phyloP scores from a whole-genome alignment of 345 rosid genomes.

The Gossypioides kirkii region DNA sequence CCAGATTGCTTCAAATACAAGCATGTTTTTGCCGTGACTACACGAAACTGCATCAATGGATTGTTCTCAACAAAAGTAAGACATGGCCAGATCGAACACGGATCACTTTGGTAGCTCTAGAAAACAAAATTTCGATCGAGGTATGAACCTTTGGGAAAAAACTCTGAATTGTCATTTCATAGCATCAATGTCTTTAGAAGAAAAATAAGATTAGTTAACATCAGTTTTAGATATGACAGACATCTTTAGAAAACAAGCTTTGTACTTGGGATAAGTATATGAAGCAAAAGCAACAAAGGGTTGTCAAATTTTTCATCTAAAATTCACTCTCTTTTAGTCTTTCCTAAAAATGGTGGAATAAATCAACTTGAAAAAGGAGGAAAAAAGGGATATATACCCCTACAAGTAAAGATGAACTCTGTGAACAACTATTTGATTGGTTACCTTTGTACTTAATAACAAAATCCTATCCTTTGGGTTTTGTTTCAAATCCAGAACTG shows the following conservation, averaged over 20 bases:
- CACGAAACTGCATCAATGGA: background rate
- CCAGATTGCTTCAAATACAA: background rate
- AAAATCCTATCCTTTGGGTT: background rate
- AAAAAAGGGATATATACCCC: background rate
- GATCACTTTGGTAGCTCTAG: background rate
- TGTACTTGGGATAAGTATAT: background rate
- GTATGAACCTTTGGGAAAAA: background rate
- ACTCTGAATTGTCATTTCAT: background rate
- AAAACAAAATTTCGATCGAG: background rate
- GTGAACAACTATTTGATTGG: background rate
- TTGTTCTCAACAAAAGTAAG: background rate
- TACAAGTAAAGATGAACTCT: background rate
- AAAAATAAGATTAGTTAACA: background rate
- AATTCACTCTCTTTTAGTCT: background rate
- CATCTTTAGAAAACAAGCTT: background rate
- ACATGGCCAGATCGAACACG: background rate
- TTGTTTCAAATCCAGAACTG: background rate
- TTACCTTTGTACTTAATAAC: background rate
- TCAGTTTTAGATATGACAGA: background rate
- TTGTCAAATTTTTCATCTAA: background rate
- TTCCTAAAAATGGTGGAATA: background rate
- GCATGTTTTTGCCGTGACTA: background rate
- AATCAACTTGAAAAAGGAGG: background rate
- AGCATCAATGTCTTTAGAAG: background rate
- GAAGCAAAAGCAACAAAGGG: constrained; percentile 7